Evolutionary conservation across 176 grass and related monocot species (phyloP), one percentile per base, ranked within the genome.

Genomic region (Lolium perenne): DNA sequence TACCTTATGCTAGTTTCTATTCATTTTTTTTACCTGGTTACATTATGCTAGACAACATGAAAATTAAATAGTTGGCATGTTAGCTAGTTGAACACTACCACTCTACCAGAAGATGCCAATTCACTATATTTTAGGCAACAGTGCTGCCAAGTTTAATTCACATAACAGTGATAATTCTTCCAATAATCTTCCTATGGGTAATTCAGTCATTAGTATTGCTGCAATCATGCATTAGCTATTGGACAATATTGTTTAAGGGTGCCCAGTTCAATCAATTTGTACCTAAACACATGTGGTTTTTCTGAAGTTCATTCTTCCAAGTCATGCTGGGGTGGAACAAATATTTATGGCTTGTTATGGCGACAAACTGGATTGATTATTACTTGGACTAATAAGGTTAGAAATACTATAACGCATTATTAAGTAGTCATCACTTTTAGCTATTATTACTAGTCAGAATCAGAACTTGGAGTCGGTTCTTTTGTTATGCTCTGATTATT

Each of bases 241-340:
- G 38, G 62, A 45, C 38, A 3, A 11, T 77, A 64, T 86, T 86
- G 32, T 82, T 25, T 78, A 86, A 86, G 18, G 50, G 20, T 87
- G 20, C 13, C 66, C 49, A 73, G 15, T 20, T 90, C 10, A 11
- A 79, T 71, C 57, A 79, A 64, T 74, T 66, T 74, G 23, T 58
- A 26, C 22, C 23, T 56, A 67, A 85, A 69, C 40, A 26, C 14
- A 75, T 58, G 51, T 56, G 35, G 26, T 48, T 64, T 82, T 9
- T 83, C 58, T 79, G 32, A 22, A 75, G 8, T 73, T 38, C 13
- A 71, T 82, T 54, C n/a, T 71, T 90, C 32, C 64, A 22, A 65
- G 54, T 35, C 22, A 6, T 77, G 79, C 46, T 38, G 10, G 67
- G n/a, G 38, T 79, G 10, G 57, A 82, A 82, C 55, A 64, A 45